Conservation (phyloP, 2,329 filamentous ascomycete species). For the Ophioceras dolichostomum region DNA sequence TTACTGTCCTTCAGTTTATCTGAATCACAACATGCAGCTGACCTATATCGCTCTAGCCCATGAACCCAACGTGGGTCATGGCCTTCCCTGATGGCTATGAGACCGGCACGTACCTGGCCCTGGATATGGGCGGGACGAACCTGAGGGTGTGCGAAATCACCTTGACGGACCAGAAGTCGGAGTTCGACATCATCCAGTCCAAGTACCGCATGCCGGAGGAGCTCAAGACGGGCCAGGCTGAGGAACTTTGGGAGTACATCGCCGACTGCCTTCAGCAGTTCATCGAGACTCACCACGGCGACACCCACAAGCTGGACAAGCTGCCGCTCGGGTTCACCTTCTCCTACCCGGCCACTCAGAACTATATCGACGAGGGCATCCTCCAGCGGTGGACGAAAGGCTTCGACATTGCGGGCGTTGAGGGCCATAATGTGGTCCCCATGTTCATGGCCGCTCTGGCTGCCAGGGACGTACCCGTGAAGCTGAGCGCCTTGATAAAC, state of each 20-base stretch:
- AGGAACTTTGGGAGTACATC: conserved; percentile 91
- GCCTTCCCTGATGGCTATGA: conserved; percentile 77
- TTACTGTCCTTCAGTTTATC: too few relatives aligned
- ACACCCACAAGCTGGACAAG: conserved; percentile 46
- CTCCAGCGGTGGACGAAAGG: conserved; percentile 96
- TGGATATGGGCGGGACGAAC: conserved; percentile 96
- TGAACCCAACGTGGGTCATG: conserved; percentile 98
- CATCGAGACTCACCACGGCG: conserved; percentile 71
- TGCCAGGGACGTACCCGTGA: conserved; percentile 73
- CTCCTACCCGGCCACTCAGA: conserved; percentile 86
- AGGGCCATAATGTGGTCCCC: conserved; percentile 81
- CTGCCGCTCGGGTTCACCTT: conserved; percentile 89
- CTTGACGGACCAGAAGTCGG: conserved; percentile 73
- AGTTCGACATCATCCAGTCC: conserved; percentile 90
- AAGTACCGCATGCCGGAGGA: conserved; percentile 94
- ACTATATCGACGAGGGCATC: conserved; percentile 86
- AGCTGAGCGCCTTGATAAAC: conserved; percentile 86
- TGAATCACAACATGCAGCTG: too few relatives aligned
- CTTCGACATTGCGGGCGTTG: conserved; percentile 85
- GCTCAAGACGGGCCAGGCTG: conserved; percentile 70
- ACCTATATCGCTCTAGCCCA: conserved; percentile 70
- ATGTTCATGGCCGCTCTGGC: conserved; percentile 71
- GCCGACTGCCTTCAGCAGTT: conserved; percentile 88
- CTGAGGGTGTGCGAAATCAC: conserved; percentile 89
- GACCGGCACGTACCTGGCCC: conserved; percentile 73